These are phyloP conservation scores for Acephala macrosclerotiorum DNA, from an alignment of 2,329 filamentous ascomycete species.

Conservation along the genomic window DNA sequence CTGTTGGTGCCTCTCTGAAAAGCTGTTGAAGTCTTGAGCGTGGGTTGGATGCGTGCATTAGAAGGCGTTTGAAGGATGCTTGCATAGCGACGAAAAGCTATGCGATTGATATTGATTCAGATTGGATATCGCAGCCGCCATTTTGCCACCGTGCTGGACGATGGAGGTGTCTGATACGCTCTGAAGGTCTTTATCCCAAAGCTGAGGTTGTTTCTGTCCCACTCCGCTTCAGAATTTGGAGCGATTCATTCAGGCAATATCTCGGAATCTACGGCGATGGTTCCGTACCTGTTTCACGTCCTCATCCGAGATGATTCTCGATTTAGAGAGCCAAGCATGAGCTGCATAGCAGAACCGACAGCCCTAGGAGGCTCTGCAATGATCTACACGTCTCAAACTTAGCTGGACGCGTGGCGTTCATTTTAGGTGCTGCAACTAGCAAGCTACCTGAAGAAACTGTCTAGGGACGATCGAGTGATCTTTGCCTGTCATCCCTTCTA, in stretches of 20 bases:
- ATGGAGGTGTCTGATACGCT: background rate
- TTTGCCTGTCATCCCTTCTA: background rate
- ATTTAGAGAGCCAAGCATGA: background rate
- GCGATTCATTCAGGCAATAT: background rate
- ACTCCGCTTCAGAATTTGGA: background rate
- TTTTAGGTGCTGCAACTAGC: background rate
- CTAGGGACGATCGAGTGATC: background rate
- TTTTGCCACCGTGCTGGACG: too few species aligned
- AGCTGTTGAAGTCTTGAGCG: constrained; percentile 4
- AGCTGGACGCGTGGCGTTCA: background rate
- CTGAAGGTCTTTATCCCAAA: background rate
- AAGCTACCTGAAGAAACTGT: background rate
- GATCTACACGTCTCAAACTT: background rate
- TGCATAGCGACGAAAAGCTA: background rate
- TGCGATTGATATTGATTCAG: too few species aligned
- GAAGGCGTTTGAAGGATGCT: constrained; percentile 19
- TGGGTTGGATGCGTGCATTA: constrained; percentile 22
- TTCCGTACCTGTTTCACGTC: background rate
- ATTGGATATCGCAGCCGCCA: too few species aligned
- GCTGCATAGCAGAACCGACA: background rate
- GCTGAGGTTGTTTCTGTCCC: background rate
- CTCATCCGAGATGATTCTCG: background rate
- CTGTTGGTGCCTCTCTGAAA: background rate
- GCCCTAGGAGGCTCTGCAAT: background rate
- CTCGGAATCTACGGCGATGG: background rate